phyloP scores from a whole-genome alignment of 768 basidiomycete genomes.

The Leccinellum luteum region DNA sequence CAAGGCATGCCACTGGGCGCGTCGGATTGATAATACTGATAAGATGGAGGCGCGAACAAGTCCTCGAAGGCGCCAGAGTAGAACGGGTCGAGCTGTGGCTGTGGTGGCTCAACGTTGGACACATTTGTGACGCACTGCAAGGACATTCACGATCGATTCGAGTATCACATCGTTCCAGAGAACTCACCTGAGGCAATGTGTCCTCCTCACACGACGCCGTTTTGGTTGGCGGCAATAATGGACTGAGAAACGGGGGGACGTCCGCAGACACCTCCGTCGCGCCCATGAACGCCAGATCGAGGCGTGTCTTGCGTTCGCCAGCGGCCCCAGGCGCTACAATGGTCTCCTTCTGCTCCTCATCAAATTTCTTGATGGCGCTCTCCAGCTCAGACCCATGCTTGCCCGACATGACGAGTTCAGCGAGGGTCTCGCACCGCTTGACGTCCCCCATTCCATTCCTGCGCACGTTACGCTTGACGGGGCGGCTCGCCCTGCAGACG shows the following conservation, averaged over 20 bases:
- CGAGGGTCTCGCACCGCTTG: constrained; percentile 48
- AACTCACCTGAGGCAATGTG: constrained; percentile 13
- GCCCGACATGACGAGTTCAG: constrained; percentile 48
- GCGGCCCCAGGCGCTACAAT: background rate
- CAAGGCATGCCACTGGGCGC: background rate
- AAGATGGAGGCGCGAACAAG: constrained; percentile 1
- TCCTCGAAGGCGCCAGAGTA: background rate
- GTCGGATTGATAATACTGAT: constrained; percentile 7
- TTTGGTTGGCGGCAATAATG: constrained; percentile 28
- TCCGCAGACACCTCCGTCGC: background rate
- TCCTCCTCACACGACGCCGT: background rate
- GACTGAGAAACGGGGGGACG: constrained; percentile 28
- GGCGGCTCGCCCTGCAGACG: constrained; percentile 40
- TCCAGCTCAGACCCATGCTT: constrained; percentile 49
- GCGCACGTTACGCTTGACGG: constrained; percentile 49
- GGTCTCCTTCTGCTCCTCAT: constrained; percentile 2
- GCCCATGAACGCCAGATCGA: background rate
- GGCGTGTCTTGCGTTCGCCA: background rate
- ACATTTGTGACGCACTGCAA: background rate
- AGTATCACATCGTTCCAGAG: background rate
- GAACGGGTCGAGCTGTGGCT: constrained; percentile 1
- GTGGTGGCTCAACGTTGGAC: too few species aligned
- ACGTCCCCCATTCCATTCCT: constrained; percentile 48
- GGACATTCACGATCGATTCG: constrained; percentile 7
- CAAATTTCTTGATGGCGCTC: constrained; percentile 40